phyloP scores from a whole-genome alignment of 2,329 filamentous ascomycete species.

The Trichoderma sp. region DNA sequence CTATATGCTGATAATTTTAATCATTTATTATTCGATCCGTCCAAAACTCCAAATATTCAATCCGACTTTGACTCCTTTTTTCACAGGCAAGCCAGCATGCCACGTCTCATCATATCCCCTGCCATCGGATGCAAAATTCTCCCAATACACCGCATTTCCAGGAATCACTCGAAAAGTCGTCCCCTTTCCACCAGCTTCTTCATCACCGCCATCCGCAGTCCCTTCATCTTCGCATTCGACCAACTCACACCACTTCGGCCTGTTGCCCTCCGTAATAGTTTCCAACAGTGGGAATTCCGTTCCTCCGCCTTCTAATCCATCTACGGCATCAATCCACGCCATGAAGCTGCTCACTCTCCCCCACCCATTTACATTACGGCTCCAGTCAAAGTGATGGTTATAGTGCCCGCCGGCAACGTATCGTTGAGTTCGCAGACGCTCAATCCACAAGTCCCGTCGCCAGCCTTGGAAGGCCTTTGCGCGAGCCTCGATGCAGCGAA shows the following conservation, averaged over 20 bases:
- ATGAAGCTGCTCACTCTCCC: slow-evolving; percentile 56
- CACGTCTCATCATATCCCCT: slow-evolving; percentile 56
- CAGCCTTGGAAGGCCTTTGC: slow-evolving; percentile 54
- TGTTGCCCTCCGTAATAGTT: slow-evolving; percentile 30
- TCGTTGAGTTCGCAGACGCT: slow-evolving; percentile 54
- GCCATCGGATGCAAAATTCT: slow-evolving; percentile 57
- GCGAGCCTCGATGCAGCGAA: slow-evolving; percentile 52
- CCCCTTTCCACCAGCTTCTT: slow-evolving; percentile 28
- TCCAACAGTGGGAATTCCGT: slow-evolving; percentile 52
- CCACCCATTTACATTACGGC: slow-evolving; percentile 46
- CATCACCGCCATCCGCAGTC: neutral
- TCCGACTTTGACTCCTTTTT: slow-evolving; percentile 54
- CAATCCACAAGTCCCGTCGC: slow-evolving; percentile 55
- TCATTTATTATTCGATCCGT: slow-evolving; percentile 34
- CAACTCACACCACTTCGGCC: slow-evolving; percentile 50
- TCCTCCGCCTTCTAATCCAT: slow-evolving; percentile 49
- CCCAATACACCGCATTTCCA: slow-evolving; percentile 60
- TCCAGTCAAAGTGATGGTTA: slow-evolving; percentile 58
- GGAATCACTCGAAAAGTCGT: slow-evolving; percentile 52
- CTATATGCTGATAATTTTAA: neutral
- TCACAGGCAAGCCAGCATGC: slow-evolving; percentile 56
- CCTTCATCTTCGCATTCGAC: slow-evolving; percentile 45
- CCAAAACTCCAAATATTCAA: slow-evolving; percentile 59
- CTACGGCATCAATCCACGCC: slow-evolving; percentile 50
- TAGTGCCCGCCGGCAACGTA: slow-evolving; percentile 53